phyloP scores from a whole-genome alignment of 768 basidiomycete species.

The Lentinula edodes region DNA sequence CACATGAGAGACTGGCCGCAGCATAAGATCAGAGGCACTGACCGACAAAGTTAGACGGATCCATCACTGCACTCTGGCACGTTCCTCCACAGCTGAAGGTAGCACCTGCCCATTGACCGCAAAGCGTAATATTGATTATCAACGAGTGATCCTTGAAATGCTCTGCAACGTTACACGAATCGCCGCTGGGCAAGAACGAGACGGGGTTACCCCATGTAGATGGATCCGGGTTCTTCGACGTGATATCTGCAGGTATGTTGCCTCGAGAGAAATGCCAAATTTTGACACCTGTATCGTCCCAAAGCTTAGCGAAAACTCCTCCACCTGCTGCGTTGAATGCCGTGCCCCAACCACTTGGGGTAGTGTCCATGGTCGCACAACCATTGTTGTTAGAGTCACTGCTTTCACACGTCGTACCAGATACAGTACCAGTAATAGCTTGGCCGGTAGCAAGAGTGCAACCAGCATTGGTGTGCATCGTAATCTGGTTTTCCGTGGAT shows the following conservation, averaged over 20 bases:
- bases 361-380: constrained; percentile 22
- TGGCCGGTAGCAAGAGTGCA: constrained; percentile 23
- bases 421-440: constrained; percentile 15
- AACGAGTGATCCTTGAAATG: constrained; percentile 30
- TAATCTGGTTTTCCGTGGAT: constrained; percentile 38
- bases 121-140: constrained; percentile 38
- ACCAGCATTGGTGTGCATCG: constrained; percentile 35
- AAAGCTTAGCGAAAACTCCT: constrained; percentile 26
- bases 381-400: constrained; percentile 17
- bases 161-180: constrained; percentile 26
- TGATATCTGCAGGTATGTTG: constrained; percentile 28
- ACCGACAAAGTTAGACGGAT: constrained; percentile 50
- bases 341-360: constrained; percentile 1
- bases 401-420: constrained; percentile 23
- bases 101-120: constrained; percentile 40
- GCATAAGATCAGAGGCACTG: constrained; percentile 6
- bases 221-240: constrained; percentile 21
- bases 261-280: constrained; percentile 30
- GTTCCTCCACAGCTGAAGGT: not conserved
- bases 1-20: not conserved
- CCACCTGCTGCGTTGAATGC: constrained; percentile 20
- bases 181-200: constrained; percentile 26
- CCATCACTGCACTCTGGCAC: constrained; percentile 16
- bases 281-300: constrained; percentile 28
- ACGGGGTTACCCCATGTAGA: constrained; percentile 27